Conservation (phyloP, 2,329 filamentous ascomycete species). For the Colletotrichum navitas region DNA sequence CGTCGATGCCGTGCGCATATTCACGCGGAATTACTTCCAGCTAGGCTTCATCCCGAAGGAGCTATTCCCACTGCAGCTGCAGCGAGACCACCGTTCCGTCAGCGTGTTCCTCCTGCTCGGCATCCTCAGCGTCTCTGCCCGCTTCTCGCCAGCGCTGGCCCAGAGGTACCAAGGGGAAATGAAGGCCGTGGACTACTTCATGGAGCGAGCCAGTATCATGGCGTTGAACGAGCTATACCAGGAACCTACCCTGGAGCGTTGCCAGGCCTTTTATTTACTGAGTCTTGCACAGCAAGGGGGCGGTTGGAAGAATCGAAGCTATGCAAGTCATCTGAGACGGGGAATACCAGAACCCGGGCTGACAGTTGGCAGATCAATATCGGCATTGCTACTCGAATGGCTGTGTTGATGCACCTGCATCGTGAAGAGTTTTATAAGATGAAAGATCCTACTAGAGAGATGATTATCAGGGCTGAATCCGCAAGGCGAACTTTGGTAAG, state of each 20-base stretch:
- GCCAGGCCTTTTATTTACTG: conserved; percentile 70
- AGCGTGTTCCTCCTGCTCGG: conserved; percentile 67
- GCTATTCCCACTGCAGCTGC: conserved; percentile 62
- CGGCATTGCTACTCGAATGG: conserved; percentile 69
- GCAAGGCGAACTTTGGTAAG: conserved; percentile 67
- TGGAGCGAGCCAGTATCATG: conserved; percentile 62
- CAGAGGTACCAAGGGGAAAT: conserved; percentile 64
- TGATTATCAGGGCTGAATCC: conserved; percentile 65
- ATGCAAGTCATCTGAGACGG: conserved; percentile 54
- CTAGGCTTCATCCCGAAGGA: conserved; percentile 70
- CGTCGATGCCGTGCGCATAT: conserved; percentile 65
- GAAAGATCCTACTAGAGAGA: conserved; percentile 56
- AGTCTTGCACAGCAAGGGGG: conserved; percentile 71
- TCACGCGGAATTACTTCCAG: conserved; percentile 69
- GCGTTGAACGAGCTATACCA: conserved; percentile 65
- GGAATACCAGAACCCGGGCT: conserved; percentile 36
- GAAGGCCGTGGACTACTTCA: conserved; percentile 66
- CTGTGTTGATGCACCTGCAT: conserved; percentile 66
- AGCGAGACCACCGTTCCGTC: conserved; percentile 60
- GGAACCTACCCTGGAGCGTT: conserved; percentile 65
- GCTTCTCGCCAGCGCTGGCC: conserved; percentile 63
- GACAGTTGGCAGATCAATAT: conserved; percentile 62
- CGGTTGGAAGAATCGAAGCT: conserved; percentile 65
- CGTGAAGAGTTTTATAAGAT: conserved; percentile 66
- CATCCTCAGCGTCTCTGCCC: conserved; percentile 68